Evolutionary conservation across 2,329 filamentous ascomycete species (phyloP).

Genomic region (Aaosphaeria pasadenensis): DNA sequence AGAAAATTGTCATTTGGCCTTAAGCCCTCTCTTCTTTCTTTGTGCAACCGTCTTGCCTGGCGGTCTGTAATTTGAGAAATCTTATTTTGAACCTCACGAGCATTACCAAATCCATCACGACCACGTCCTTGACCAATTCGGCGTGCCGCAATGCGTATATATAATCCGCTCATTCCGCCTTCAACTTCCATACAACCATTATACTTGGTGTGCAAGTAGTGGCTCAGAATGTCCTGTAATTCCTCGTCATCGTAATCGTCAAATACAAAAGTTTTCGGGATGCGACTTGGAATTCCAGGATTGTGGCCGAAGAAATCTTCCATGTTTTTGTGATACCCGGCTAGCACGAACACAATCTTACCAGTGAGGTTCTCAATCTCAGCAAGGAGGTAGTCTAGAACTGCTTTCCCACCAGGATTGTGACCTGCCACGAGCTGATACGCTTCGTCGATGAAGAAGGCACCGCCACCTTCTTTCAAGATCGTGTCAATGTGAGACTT

Average conservation of each 20-base stretch:
- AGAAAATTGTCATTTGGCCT: constrained; percentile 58
- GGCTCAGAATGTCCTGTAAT: constrained; percentile 58
- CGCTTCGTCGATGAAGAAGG: constrained; percentile 75
- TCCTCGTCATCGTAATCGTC: constrained; percentile 67
- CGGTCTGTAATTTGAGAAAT: constrained; percentile 54
- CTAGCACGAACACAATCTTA: constrained; percentile 69
- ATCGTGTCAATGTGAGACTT: constrained; percentile 58
- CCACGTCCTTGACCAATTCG: constrained; percentile 63
- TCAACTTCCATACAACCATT: constrained; percentile 57
- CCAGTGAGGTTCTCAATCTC: constrained; percentile 71
- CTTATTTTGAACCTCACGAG: constrained; percentile 64
- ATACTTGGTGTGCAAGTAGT: constrained; percentile 56
- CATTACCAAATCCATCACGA: constrained; percentile 69
- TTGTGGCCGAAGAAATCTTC: constrained; percentile 75
- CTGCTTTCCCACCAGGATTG: constrained; percentile 55
- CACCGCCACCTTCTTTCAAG: constrained; percentile 60
- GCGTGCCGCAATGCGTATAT: constrained; percentile 59
- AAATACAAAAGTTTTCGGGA: constrained; percentile 65
- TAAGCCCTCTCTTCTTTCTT: constrained; percentile 42
- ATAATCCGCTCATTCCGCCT: constrained; percentile 58
- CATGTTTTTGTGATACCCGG: constrained; percentile 73
- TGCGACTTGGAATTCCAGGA: constrained; percentile 65
- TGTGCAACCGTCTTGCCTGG: constrained; percentile 56
- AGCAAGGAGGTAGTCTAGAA: constrained; percentile 68
- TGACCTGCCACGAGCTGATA: constrained; percentile 67